phyloP scores from a whole-genome alignment of 2,329 filamentous ascomycete species.

The Ceratocystis alfenasii region DNA sequence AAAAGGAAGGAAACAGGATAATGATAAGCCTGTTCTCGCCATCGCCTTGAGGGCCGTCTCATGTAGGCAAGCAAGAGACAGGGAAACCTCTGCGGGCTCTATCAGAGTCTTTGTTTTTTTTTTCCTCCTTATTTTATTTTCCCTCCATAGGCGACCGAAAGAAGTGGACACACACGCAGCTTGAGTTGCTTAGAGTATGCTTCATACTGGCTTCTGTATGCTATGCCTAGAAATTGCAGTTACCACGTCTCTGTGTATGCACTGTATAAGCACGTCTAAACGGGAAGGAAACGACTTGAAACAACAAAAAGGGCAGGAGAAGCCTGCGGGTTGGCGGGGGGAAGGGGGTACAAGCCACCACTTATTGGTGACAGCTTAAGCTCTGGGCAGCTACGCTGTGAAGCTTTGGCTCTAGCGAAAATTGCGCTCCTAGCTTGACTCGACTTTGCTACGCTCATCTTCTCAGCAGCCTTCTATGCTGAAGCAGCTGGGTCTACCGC shows the following conservation, averaged over 20 bases:
- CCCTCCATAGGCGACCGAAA: too few relatives aligned
- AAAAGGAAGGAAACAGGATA: neutral
- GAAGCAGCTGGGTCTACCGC: too few relatives aligned
- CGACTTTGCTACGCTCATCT: neutral
- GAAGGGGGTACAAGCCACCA: neutral
- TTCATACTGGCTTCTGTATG: too few relatives aligned
- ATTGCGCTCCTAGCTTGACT: neutral
- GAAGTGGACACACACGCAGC: too few relatives aligned
- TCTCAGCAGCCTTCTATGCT: too few relatives aligned
- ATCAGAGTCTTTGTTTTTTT: too few relatives aligned
- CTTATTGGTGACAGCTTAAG: conserved; percentile 3
- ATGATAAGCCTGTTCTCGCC: neutral
- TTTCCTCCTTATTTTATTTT: too few relatives aligned
- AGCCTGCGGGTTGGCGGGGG: neutral
- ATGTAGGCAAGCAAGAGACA: conserved; percentile 1
- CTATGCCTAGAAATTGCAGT: too few relatives aligned
- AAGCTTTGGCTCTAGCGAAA: neutral
- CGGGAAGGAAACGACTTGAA: neutral
- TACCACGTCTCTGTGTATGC: neutral
- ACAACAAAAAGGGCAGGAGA: neutral
- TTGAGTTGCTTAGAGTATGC: too few relatives aligned
- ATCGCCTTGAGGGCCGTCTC: neutral
- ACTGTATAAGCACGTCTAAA: neutral
- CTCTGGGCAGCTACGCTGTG: neutral
- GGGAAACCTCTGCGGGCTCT: neutral